Percentiles rank a stretch among this genome's conserved stretches.
These are phyloP conservation scores for Talaromyces sp. DNA, from an alignment of 2,329 filamentous ascomycete species.

Conservation along the genomic window DNA sequence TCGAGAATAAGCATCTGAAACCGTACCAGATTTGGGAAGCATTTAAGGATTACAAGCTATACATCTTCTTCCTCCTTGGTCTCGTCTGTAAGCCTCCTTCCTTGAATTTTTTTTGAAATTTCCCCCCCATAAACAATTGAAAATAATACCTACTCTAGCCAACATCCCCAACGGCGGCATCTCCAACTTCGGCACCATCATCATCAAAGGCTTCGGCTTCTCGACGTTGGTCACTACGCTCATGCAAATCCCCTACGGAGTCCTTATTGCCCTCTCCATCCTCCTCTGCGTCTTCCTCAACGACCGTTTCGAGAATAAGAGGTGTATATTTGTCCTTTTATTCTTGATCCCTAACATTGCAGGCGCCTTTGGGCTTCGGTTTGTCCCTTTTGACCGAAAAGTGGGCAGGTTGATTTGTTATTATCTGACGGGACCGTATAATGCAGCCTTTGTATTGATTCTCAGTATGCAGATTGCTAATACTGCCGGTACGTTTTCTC, in stretches of 20 bases:
- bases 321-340: slow-evolving; percentile 50
- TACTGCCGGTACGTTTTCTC: slow-evolving; percentile 36
- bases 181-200: slow-evolving; percentile 54
- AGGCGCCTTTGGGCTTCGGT: slow-evolving; percentile 54
- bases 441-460: slow-evolving; percentile 50
- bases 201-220: slow-evolving; percentile 56
- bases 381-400: slow-evolving; percentile 47
- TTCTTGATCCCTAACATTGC: slow-evolving; percentile 58
- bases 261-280: slow-evolving; percentile 49
- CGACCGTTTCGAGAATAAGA: slow-evolving; percentile 43
- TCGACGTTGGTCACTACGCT: slow-evolving; percentile 50
- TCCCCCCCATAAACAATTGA: background rate
- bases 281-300: slow-evolving; percentile 46
- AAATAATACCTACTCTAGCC: slow-evolving; percentile 19
- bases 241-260: slow-evolving; percentile 49
- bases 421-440: slow-evolving; percentile 52
- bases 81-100: slow-evolving; percentile 33
- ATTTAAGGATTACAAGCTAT: slow-evolving; percentile 55
- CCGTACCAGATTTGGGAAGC: slow-evolving; percentile 53
- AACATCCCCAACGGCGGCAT: slow-evolving; percentile 55
- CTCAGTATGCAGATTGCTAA: slow-evolving; percentile 42
- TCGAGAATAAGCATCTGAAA: slow-evolving; percentile 54
- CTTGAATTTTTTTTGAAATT: background rate
- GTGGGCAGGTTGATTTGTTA: slow-evolving; percentile 56
- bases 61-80: slow-evolving; percentile 52